Percentiles rank a stretch among this genome's conserved stretches.
Evolutionary conservation across 129 eudicot species (phyloP).

Genomic region (Flaveria sonorensis): DNA sequence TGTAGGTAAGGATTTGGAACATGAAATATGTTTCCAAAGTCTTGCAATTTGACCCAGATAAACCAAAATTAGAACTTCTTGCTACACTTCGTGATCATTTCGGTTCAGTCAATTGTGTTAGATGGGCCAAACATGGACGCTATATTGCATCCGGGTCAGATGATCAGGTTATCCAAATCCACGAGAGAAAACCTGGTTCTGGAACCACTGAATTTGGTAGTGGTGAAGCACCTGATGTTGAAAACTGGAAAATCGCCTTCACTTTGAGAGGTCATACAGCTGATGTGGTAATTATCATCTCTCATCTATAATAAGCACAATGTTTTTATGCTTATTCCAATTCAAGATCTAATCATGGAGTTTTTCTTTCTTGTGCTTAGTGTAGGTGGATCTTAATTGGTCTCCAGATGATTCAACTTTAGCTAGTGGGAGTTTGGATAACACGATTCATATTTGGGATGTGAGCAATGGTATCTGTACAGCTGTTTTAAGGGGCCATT

Average conservation of each 20-base stretch:
- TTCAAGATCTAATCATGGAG: slow-evolving; percentile 42
- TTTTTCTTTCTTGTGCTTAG: slow-evolving; percentile 54
- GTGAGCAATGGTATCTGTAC: slow-evolving; percentile 89
- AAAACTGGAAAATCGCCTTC: slow-evolving; percentile 91
- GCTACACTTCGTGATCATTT: slow-evolving; percentile 97
- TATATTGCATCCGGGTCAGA: slow-evolving; percentile 95
- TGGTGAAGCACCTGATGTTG: slow-evolving; percentile 97
- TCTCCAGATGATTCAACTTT: slow-evolving; percentile 97
- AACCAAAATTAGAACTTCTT: slow-evolving; percentile 64
- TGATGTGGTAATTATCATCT: slow-evolving; percentile 76
- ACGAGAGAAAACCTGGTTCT: slow-evolving; percentile 96
- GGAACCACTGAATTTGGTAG: slow-evolving; percentile 99
- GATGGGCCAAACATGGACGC: slow-evolving; percentile 97
- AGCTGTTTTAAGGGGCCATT: slow-evolving; percentile 96
- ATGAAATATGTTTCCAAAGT: slow-evolving; percentile 64
- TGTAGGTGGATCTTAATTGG: slow-evolving; percentile 99
- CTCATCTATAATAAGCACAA: neutral
- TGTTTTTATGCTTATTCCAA: neutral
- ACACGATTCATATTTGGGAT: slow-evolving; percentile 94
- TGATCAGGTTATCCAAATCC: slow-evolving; percentile 83
- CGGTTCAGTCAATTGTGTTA: slow-evolving; percentile 97
- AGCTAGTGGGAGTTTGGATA: slow-evolving; percentile 98
- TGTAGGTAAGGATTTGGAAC: slow-evolving; percentile 94
- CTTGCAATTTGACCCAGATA: slow-evolving; percentile 52
- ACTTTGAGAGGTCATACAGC: slow-evolving; percentile 99